Evolutionary conservation across 768 basidiomycete species (phyloP), one percentile per base, ranked within the genome.

Genomic region (Tephrocybe sp.): DNA sequence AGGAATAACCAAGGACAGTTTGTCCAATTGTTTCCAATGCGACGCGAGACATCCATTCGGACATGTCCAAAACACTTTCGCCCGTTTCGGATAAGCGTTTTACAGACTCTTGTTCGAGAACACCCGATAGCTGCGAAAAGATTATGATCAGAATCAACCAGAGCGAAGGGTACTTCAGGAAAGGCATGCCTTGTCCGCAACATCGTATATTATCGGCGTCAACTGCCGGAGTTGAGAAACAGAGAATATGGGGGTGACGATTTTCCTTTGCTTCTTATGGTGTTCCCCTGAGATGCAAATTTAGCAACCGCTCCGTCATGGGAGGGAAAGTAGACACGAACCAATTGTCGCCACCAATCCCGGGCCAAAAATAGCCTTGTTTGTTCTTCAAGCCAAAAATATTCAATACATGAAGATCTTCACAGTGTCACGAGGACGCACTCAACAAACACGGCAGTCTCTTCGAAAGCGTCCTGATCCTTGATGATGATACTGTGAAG

Each of bases 401-500:
- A 21, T 39, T 51, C 30, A 50, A 41, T 20, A 21, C 23, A 17
- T n/a, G 18, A 23, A 20, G 17, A 12, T 18, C 14, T 21, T 30
- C 34, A 36, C 17, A 39, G 53, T 24, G 14, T 50, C 7, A 12
- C 37, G 24, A 15, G 17, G 4, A 58, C 73, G 34, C 53, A 80
- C 80, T 73, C 73, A 11, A 74, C 64, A 54, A 78, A 76, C 0
- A 72, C 68, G 0, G 65, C 54, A 0, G 76, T 71, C 48, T 77
- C 77, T 50, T 82, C 79, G 51, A 72, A 80, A 8, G 70, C 65
- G 39, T 75, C 68, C 54, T 76, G 75, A 33, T 81, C 79, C 55
- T 77, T 80, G 9, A 74, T 40, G 12, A 79, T 57, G 34, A 81
- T 76, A 25, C 67, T 72, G 33, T 78, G 74, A 20, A 81, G 58